Evolutionary conservation across 2,329 filamentous ascomycete genomes (phyloP), one percentile per base, ranked within the genome.

Genomic region (Xylariomycetidae sp.): DNA sequence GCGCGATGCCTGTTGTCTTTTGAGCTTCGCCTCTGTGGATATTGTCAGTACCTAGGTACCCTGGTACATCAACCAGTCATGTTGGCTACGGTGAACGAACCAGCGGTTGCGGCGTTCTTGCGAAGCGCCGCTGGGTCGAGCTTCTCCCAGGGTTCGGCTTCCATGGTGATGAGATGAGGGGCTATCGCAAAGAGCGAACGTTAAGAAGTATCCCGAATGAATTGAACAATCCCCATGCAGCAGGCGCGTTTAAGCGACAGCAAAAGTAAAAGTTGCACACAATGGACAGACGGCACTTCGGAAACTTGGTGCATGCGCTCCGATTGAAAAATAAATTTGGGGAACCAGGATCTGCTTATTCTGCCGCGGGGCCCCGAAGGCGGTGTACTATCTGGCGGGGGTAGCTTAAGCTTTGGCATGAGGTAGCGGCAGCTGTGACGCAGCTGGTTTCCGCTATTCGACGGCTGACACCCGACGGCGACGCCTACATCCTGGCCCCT

Each of bases 1-100:
- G 31, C 52, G 49, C 34, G 49, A 46, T 22, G 54, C 46, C 32
- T 54, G 39, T 32, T 54, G 37, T 35, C 40, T 40, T 38, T 49
- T 44, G 28, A 46, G 26, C 30, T 50, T 55, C 6, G 47, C 50
- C 40, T 55, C 58, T 61, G 34, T n/a, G 26, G 9, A 18, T 14
- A 17, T 13, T 17, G 27, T 30, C n/a, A 30, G 18, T 6, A 14
- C 4, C 15, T 19, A 16, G n/a, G n/a, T 22, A 23, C 6, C 9
- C 15, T 4, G 17, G 12, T 6, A 9, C 8, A 19, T 49, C 34
- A 52, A 36, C 12, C 15, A 35, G 16, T 35, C 1, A 25, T 6
- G 18, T 4, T 13, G 23, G 10, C 6, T n/a, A 14, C 18, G 14
- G n/a, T 4, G 7, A 12, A 26, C 4, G 18, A 44, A 54, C 49